Base-by-base conservation (phyloP, 805 yeast genomes). In the Wickerhamiella nectarea region DNA sequence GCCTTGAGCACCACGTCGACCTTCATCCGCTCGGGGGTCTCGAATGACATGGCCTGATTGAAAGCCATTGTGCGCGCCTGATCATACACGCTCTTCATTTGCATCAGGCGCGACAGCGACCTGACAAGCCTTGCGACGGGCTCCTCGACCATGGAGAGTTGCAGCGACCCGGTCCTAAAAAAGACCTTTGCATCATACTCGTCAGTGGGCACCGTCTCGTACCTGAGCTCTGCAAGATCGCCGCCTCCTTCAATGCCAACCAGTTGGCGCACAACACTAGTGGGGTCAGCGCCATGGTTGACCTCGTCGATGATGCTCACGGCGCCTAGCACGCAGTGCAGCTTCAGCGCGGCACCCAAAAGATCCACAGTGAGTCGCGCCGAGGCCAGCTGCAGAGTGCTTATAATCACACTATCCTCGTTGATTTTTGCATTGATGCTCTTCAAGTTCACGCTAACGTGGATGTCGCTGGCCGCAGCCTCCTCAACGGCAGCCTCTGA, bases 31-130 rank as follows among this genome's bases (percentile, higher is more conserved):
- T 65, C 70, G 0, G 82, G 74, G 41, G 63, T 71, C 35, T 72
- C 71, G 35, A 78, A 67, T 49, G 75, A 76, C 36, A 67, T 75
- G 0, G 91, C 91, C 58, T 83, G 94, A 51, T 80, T 74, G 51
- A 85, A 72, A 0, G 97, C 95, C 9, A 86, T 83, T 54, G 80
- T 84, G 46, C 97, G 72, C 0, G 97, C 94, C 17, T 72, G 66
- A 55, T 91, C 98, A 59, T 82, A 93, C n/a, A 87, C 68, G 3
- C 73, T 74, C 60, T 91, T 91, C 94, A 89, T 84, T 52, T 72
- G 72, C 46, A 76, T 79, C 55, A 93, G 82, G 52, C 80, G 80
- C 50, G 74, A 74, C 53, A 85, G 64, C 53, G 76, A 89, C 9
- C 71, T 67, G 24, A 80, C 55, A 9, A 93, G 71, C 50, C 78